These are phyloP conservation scores for Pyricularia pennisetigena DNA, from an alignment of 2,329 filamentous ascomycete genomes.

Conservation along the genomic window DNA sequence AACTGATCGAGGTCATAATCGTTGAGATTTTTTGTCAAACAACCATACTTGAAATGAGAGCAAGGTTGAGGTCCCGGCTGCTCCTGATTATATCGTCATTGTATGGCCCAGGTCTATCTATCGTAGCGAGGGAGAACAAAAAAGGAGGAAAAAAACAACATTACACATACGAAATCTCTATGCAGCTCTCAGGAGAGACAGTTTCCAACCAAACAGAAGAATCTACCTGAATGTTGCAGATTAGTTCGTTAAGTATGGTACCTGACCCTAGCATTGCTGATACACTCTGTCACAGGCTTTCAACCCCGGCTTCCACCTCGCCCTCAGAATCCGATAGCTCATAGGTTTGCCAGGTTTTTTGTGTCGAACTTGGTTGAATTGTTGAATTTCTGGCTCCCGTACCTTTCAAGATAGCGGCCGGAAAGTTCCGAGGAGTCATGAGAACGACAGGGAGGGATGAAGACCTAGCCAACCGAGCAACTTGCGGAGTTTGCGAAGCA, in stretches of 20 bases:
- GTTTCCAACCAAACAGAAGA: neutral
- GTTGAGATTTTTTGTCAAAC: neutral
- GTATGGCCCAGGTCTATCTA: neutral
- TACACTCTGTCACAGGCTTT: neutral
- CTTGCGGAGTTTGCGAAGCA: neutral
- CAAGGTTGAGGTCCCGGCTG: neutral
- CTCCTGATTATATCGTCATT: neutral
- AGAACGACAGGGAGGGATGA: neutral
- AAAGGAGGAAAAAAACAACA: neutral
- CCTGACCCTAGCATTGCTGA: neutral
- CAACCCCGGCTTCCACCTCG: neutral
- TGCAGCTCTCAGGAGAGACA: neutral
- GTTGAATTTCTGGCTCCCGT: neutral
- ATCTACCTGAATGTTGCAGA: neutral
- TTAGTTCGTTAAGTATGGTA: neutral
- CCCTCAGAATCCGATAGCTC: neutral
- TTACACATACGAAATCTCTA: neutral
- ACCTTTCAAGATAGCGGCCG: neutral
- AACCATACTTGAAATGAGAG: neutral
- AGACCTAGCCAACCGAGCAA: neutral
- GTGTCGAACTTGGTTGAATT: neutral
- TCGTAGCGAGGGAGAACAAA: neutral
- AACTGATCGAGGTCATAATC: neutral
- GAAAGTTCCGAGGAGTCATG: neutral
- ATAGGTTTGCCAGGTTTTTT: slow-evolving; percentile 1